Base-by-base conservation (phyloP, 139 green algal genomes). In the Volvox reticuliferus region DNA sequence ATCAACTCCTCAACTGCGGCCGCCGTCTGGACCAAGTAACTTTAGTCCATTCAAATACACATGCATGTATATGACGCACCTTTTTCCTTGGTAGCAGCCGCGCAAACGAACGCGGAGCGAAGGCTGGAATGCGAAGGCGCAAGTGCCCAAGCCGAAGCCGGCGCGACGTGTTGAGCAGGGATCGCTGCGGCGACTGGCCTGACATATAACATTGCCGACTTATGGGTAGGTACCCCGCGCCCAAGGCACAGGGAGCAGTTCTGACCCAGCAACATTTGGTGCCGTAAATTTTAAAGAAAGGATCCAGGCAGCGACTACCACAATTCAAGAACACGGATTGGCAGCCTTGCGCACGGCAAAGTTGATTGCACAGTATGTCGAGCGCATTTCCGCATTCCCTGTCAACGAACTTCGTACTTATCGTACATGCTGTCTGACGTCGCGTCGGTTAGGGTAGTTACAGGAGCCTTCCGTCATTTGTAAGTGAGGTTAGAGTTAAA, bases 1-100 rank as follows among this genome's bases (percentile, higher is more conserved):
- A 91, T 89, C 75, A 97, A 91, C 92, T 97, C 92, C 36, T 96
- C 93, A 26, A 94, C 92, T 94, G 92, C 88, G 78, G 50, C 36
- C 16, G 24, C 75, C 75, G 24, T 61, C 50, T 55, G 32, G 28
- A 61, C 61, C 17, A 62, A 50, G 61, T 88, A 67, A 79, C 24
- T 79, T 79, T 6, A 1, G 71, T 14, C 71, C 71, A 28, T 28
- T 5, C 65, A 79, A 35, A 36, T 2, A 6, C 3, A 12, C 30
- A 20, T 21, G 32, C 50, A 86, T 86, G 36, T 33, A 44, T 32
- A 24, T 67, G 16, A 30, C 61, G 50, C 18, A 91, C 87, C 87
- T 36, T 86, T 86, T 18, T 91, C 87, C 76, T 91, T 86, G 26
- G 76, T 91, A 22, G 87, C 76, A 33, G 87, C 68, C 2, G 87